phyloP scores from a whole-genome alignment of 352 stramenopile genomes.

The Phytophthora quininea region DNA sequence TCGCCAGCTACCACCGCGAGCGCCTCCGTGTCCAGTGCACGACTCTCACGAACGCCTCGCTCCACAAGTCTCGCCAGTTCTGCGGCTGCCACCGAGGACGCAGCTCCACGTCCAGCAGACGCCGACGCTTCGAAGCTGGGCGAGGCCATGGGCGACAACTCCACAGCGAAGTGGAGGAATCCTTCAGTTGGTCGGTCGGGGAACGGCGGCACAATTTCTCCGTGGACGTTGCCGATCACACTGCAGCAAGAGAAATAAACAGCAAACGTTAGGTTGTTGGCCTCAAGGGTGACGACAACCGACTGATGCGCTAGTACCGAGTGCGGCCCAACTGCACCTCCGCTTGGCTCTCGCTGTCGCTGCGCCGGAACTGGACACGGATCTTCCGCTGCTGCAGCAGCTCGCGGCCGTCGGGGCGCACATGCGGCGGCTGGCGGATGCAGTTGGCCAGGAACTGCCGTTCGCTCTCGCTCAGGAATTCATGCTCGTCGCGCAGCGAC shows the following conservation, averaged over 20 bases:
- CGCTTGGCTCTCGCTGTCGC: slow-evolving; percentile 74
- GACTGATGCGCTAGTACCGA: too few relatives aligned
- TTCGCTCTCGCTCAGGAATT: slow-evolving; percentile 86
- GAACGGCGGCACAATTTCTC: slow-evolving; percentile 87
- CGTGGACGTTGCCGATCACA: slow-evolving; percentile 83
- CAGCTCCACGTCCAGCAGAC: slow-evolving; percentile 44
- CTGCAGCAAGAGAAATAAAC: slow-evolving; percentile 24
- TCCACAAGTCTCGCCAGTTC: slow-evolving; percentile 92
- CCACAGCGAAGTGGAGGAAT: slow-evolving; percentile 86
- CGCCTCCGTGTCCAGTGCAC: slow-evolving; percentile 94
- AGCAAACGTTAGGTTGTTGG: slow-evolving; percentile 2
- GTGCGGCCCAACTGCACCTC: slow-evolving; percentile 81
- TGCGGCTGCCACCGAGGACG: slow-evolving; percentile 47
- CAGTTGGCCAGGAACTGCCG: slow-evolving; percentile 76
- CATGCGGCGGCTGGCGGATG: slow-evolving; percentile 59
- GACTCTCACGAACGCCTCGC: slow-evolving; percentile 90
- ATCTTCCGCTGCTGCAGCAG: slow-evolving; percentile 86
- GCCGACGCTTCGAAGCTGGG: slow-evolving; percentile 71
- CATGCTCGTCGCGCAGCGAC: slow-evolving; percentile 64
- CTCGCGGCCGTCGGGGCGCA: slow-evolving; percentile 77
- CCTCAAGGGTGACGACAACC: too few relatives aligned
- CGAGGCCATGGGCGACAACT: slow-evolving; percentile 86
- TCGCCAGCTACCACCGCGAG: slow-evolving; percentile 93
- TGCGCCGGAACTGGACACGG: slow-evolving; percentile 83
- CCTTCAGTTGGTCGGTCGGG: slow-evolving; percentile 87